Percentiles rank a stretch among this genome's conserved stretches.
phyloP scores from a whole-genome alignment of 2,329 filamentous ascomycete species.

The Trichoderma aggressivum region DNA sequence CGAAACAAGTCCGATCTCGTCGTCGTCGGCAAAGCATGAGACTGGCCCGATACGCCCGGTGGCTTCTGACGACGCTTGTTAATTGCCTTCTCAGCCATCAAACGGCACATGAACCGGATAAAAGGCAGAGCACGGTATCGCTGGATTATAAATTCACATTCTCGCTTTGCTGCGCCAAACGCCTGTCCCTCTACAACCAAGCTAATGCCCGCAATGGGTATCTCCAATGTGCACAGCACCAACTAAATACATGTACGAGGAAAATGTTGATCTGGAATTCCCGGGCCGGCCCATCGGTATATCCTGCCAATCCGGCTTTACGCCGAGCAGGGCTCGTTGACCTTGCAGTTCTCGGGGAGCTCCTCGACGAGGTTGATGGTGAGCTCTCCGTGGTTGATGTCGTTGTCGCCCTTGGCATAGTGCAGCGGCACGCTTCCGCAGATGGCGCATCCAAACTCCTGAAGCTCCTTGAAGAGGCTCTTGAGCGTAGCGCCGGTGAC shows the following conservation, averaged over 20 bases:
- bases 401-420: conserved; percentile 12
- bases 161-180: neutral
- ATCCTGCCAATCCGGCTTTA: neutral
- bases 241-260: neutral
- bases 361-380: conserved; percentile 8
- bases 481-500: neutral
- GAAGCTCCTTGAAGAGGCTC: neutral
- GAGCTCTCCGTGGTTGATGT: conserved; percentile 10
- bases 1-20: neutral
- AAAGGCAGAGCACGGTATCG: neutral
- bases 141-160: neutral
- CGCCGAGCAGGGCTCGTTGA: neutral
- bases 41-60: neutral
- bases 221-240: neutral
- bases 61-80: neutral
- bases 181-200: conserved; percentile 4
- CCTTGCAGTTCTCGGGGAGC: conserved; percentile 1
- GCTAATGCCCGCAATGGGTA: neutral
- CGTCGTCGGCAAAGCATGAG: neutral
- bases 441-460: neutral
- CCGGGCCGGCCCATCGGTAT: neutral
- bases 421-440: conserved; percentile 8
- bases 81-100: neutral
- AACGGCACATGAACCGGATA: neutral
- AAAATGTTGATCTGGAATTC: neutral